Conservation (phyloP, 306 rosid genomes). For the Castanopsis chinensis region DNA sequence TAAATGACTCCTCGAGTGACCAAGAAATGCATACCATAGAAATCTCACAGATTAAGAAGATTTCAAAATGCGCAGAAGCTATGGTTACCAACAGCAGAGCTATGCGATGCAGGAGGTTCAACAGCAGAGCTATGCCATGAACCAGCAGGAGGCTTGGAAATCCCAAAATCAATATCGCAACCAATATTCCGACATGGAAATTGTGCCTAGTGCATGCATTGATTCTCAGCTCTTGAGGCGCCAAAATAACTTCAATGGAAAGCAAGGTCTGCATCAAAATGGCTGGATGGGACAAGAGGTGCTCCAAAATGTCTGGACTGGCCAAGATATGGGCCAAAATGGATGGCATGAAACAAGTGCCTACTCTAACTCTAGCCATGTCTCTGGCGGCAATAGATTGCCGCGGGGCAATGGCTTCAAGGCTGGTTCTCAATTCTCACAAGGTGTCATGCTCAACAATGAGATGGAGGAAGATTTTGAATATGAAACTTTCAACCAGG, state of each 20-base stretch:
- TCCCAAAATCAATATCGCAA: background rate
- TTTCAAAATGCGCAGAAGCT: constrained; percentile 16
- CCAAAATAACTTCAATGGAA: constrained; percentile 1
- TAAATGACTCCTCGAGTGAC: background rate
- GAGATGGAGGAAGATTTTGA: constrained; percentile 16
- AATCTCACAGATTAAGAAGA: background rate
- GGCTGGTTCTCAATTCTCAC: background rate
- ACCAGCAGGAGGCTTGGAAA: constrained; percentile 22
- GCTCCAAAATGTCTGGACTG: constrained; percentile 5
- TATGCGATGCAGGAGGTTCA: constrained; percentile 25
- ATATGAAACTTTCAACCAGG: constrained; percentile 15
- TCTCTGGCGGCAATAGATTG: background rate
- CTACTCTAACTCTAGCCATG: constrained; percentile 1
- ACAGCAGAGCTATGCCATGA: constrained; percentile 22
- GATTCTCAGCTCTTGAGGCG: background rate
- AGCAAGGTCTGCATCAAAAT: background rate
- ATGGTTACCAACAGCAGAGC: constrained; percentile 31
- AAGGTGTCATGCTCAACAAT: background rate
- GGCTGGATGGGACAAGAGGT: background rate
- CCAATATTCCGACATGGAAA: constrained; percentile 16
- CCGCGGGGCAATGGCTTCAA: background rate
- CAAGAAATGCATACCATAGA: background rate
- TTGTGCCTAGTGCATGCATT: background rate
- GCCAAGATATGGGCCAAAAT: constrained; percentile 8
- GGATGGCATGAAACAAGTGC: background rate